Conservation (phyloP, 306 rosid species). For the Alnus glutinosa region DNA sequence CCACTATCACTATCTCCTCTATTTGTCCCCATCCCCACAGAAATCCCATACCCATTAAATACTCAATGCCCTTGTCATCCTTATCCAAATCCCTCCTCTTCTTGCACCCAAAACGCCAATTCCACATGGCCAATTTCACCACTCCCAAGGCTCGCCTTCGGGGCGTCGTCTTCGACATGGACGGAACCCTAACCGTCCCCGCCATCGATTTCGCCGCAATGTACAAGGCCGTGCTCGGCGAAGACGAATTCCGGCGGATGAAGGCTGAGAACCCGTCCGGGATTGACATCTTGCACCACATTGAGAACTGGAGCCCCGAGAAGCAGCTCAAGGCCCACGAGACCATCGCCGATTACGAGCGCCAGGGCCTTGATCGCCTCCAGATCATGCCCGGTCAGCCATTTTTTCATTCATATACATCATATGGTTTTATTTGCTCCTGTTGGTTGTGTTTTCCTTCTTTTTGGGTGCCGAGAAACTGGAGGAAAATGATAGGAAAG, state of each 20-base stretch:
- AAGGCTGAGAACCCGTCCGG: constrained; percentile 63
- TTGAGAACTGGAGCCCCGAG: constrained; percentile 58
- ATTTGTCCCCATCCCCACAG: neutral
- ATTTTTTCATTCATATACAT: neutral
- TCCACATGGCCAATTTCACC: constrained; percentile 44
- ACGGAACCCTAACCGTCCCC: constrained; percentile 92
- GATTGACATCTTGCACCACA: constrained; percentile 70
- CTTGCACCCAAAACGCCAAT: constrained; percentile 15
- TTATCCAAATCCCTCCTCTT: constrained; percentile 21
- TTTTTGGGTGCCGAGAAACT: neutral
- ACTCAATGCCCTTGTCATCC: neutral
- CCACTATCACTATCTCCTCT: neutral
- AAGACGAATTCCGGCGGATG: constrained; percentile 56
- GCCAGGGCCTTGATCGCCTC: constrained; percentile 64
- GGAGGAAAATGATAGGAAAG: neutral
- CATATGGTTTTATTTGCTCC: neutral
- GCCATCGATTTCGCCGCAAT: constrained; percentile 81
- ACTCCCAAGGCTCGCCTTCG: constrained; percentile 54
- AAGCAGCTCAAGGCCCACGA: constrained; percentile 66
- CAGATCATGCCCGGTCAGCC: constrained; percentile 88
- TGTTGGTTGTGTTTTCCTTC: neutral
- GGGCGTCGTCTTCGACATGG: constrained; percentile 97
- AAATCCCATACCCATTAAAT: constrained; percentile 6
- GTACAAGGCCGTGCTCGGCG: constrained; percentile 85
- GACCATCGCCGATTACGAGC: constrained; percentile 72